Evolutionary conservation across 257 asterid species (phyloP), one percentile per base, ranked within the genome.

Genomic region (Solanum corneliomulleri): DNA sequence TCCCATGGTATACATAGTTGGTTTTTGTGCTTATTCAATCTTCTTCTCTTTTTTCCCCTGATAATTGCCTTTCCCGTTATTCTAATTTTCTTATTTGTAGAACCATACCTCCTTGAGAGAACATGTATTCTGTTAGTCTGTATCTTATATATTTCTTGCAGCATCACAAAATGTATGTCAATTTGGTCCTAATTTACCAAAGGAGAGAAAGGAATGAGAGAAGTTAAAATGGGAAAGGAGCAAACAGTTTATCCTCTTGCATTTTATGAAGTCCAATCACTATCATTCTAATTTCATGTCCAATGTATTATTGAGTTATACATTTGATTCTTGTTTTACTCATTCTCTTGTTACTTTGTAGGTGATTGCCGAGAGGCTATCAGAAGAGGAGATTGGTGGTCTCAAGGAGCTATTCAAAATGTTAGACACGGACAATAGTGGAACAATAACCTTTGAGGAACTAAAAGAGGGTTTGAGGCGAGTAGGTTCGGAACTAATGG

Each of bases 331-430:
- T 80, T 47, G 42, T 52, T 80, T 47, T 29, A 49, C 69, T 81
- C 85, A 81, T 81, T 81, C 85, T 81, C 85, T 49, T 81, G 3
- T 49, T 47, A 49, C 68, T 81, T 81, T 49, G 80, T 85, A 96
- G 99, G 99, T 96, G 27, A 96, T 96, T 62, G 99, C 99, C 1
- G 99, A 96, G 90, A 91, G 93, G 89, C 92, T 96, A 66, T 96
- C 99, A 14, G 99, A 96, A 89, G 99, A 96, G 86, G 99, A 96
- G 91, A 96, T 96, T 41, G 99, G 98, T 23, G 99, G 99, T 41
- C 94, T 96, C 85, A 93, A 93, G 87, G 98, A 95, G 90, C 86
- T 96, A 89, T 96, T 96, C 91, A 95, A 90, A 90, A 96, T 96
- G 99, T 92, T 96, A 88, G 99, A 96, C 89, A 93, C 98, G 23